Evolutionary conservation across 2,329 filamentous ascomycete species (phyloP).

Genomic region (Aureobasidium sp.): DNA sequence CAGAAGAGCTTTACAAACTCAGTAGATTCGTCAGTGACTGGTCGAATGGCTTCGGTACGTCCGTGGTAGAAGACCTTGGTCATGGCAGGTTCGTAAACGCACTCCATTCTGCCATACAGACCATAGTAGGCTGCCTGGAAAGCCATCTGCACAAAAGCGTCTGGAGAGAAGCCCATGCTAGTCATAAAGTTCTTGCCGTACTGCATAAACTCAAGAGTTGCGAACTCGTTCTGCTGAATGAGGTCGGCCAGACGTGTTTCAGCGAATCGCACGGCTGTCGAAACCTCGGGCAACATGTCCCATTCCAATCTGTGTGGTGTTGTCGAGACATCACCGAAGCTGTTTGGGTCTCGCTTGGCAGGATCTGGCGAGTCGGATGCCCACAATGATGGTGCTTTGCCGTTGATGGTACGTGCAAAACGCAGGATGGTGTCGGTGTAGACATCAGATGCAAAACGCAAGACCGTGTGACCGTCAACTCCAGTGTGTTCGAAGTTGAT

Average conservation of each 20-base stretch:
- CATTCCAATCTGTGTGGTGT: slow-evolving; percentile 95
- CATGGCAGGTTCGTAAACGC: slow-evolving; percentile 97
- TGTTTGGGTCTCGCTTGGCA: slow-evolving; percentile 79
- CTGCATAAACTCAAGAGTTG: slow-evolving; percentile 76
- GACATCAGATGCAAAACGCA: slow-evolving; percentile 90
- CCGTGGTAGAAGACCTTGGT: slow-evolving; percentile 91
- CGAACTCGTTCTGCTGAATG: slow-evolving; percentile 93
- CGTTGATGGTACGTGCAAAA: slow-evolving; percentile 92
- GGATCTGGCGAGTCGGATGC: slow-evolving; percentile 84
- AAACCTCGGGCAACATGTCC: slow-evolving; percentile 91
- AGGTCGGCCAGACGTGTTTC: slow-evolving; percentile 90
- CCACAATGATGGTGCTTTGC: slow-evolving; percentile 85
- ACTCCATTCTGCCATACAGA: slow-evolving; percentile 86
- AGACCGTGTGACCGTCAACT: slow-evolving; percentile 92
- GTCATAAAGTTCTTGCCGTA: slow-evolving; percentile 99
- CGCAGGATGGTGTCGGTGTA: slow-evolving; percentile 97
- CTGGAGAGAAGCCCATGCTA: slow-evolving; percentile 90
- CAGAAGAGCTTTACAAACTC: slow-evolving; percentile 91
- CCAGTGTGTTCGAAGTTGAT: slow-evolving; percentile 99
- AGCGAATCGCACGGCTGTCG: slow-evolving; percentile 85
- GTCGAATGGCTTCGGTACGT: slow-evolving; percentile 84
- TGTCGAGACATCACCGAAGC: slow-evolving; percentile 87
- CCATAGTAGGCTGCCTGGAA: slow-evolving; percentile 98
- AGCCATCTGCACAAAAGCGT: slow-evolving; percentile 98
- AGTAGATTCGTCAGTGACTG: slow-evolving; percentile 74